A percentile compares a stretch with the other conserved stretches of the same genome.
These are phyloP conservation scores for Anthracocystis panici-leucophaei DNA, from an alignment of 1,284 basidiomycete genomes.

Conservation along the genomic window DNA sequence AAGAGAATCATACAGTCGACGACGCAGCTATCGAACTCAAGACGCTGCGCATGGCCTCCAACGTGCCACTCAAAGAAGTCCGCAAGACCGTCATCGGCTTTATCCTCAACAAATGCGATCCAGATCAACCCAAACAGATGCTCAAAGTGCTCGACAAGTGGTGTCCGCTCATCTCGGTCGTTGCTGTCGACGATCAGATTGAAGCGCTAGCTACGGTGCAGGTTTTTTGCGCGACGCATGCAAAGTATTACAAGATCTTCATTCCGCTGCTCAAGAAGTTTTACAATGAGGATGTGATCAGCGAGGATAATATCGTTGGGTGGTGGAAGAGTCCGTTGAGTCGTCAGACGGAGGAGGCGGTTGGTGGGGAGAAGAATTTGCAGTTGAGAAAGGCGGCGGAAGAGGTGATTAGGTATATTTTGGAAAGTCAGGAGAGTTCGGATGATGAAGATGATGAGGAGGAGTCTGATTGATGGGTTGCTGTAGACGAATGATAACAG, in stretches of 20 bases:
- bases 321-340: slow-evolving; percentile 69
- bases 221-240: slow-evolving; percentile 40
- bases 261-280: slow-evolving; percentile 70
- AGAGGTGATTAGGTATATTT: slow-evolving; percentile 69
- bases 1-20: slow-evolving; percentile 89
- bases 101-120: slow-evolving; percentile 57
- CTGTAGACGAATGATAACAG: not conserved
- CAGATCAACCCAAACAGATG: slow-evolving; percentile 55
- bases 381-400: slow-evolving; percentile 69
- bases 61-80: slow-evolving; percentile 82
- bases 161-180: slow-evolving; percentile 68
- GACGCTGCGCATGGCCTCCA: slow-evolving; percentile 92
- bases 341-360: slow-evolving; percentile 19
- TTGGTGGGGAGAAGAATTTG: slow-evolving; percentile 60
- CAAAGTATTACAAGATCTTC: slow-evolving; percentile 68
- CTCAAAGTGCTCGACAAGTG: slow-evolving; percentile 68
- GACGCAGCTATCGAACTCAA: slow-evolving; percentile 92
- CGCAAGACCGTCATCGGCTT: slow-evolving; percentile 79
- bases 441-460: slow-evolving; percentile 66
- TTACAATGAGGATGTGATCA: slow-evolving; percentile 71
- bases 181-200: slow-evolving; percentile 69
- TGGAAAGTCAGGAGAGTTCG: slow-evolving; percentile 68
- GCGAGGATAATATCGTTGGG: slow-evolving; percentile 69
- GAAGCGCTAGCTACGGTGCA: slow-evolving; percentile 68
- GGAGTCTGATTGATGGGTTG: slow-evolving; percentile 12